Conservation (phyloP, 306 rosid genomes). For the Corylus heterophylla region DNA sequence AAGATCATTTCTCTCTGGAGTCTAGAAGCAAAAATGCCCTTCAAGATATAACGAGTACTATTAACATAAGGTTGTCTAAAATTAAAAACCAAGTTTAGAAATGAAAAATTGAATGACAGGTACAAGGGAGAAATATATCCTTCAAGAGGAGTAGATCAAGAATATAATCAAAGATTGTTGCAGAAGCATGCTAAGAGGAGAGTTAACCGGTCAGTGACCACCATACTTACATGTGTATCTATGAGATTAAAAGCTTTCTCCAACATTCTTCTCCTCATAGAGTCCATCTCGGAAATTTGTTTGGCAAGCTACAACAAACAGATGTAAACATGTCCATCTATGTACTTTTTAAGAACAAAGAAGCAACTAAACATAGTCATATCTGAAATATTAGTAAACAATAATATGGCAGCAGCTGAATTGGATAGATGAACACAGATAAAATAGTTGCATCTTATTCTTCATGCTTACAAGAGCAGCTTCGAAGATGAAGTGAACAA, state of each 20-base stretch:
- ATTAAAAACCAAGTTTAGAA: not conserved
- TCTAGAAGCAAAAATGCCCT: not conserved
- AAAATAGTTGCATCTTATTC: slow-evolving; percentile 10
- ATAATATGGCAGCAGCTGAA: slow-evolving; percentile 15
- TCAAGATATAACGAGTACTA: not conserved
- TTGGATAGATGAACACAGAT: slow-evolving; percentile 12
- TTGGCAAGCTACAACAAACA: slow-evolving; percentile 67
- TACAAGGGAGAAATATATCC: not conserved
- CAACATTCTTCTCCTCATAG: slow-evolving; percentile 57
- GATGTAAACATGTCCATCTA: slow-evolving; percentile 23
- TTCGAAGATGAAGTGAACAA: slow-evolving; percentile 17
- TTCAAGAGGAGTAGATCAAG: not conserved
- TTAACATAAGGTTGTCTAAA: not conserved
- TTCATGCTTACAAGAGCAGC: slow-evolving; percentile 8
- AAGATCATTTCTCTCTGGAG: not conserved
- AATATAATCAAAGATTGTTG: not conserved
- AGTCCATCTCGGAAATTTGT: slow-evolving; percentile 78
- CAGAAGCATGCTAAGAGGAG: not conserved
- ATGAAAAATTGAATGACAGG: not conserved
- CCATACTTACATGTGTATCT: slow-evolving; percentile 61
- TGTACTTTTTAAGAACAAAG: slow-evolving; percentile 24
- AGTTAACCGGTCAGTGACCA: slow-evolving; percentile 16
- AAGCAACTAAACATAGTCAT: not conserved
- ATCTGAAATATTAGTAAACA: not conserved
- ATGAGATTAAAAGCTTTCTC: slow-evolving; percentile 77